Base-by-base conservation (phyloP, 495 filamentous ascomycete species). In the Tricharina praecox region DNA sequence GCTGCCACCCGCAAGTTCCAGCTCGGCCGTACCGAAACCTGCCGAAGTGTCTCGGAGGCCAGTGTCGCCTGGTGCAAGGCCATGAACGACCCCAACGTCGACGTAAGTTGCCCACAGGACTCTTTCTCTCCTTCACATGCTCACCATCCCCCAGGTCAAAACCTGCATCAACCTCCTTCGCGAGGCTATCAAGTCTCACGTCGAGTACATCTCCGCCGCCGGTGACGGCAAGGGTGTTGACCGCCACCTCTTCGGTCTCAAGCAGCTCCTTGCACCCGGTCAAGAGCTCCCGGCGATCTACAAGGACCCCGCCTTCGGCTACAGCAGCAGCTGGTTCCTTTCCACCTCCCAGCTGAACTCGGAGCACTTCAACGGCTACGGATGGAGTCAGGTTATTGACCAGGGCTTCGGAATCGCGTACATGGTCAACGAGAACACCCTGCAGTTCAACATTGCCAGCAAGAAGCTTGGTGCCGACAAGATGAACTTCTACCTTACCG, bases 311-410 rank as follows among this genome's bases (percentile, higher is more conserved):
- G 78, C 85, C 24, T 96, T 72, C 64, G 55, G 66, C 8, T 99
- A 99, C 69, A 85, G 78, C 41, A 68, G 70, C 61, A 85, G 75
- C 23, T 99, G 92, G 92, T 94, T 75, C 67, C 65, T 99, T 50
- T 85, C 78, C 23, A 85, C 78, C 26, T 80, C 74, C 55, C 92
- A 99, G 72, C 66, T 99, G 61, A 87, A 80, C 67, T 85, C 78
- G 23, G 92, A 99, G 72, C 93, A 77, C 70, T 99, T 96, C 70
- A 96, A 99, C 62, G 92, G 92, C 13, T 99, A 99, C 68, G 92
- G 92, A 24, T 99, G 92, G 92, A 92, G 84, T 60, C 88, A 99
- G 73, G 92, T 99, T 16, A 81, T 96, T 48, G 88, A 96, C 62
- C 83, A 79, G 30, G 90, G 90, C 13, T 99, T 84, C 63, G 90